A percentile compares a stretch with the other conserved stretches of the same genome.
Conservation (phyloP, 2,329 filamentous ascomycete species). For the Proliferodiscus dingleyae region DNA sequence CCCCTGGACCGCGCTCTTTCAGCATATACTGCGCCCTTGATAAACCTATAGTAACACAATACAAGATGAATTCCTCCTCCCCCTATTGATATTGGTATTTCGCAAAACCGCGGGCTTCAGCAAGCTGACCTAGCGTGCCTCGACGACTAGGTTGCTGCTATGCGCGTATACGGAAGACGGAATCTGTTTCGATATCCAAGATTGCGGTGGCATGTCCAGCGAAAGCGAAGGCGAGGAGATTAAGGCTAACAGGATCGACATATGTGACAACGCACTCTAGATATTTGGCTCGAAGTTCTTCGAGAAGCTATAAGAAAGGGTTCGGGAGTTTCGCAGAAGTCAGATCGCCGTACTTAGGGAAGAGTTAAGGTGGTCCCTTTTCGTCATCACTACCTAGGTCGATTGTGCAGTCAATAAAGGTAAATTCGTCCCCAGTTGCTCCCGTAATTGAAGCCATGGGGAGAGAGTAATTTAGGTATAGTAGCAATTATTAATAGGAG, state of each 20-base stretch:
- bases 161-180: conserved; percentile 1
- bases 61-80: conserved; percentile 3
- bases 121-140: conserved; percentile 1
- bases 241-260: conserved; percentile 3
- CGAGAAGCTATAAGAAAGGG: conserved; percentile 2
- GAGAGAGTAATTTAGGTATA: neutral
- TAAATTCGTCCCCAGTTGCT: conserved; percentile 1
- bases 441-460: conserved; percentile 5
- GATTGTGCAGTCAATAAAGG: conserved; percentile 6
- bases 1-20: conserved; percentile 3
- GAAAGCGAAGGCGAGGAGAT: conserved; percentile 4
- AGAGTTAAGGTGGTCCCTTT: conserved; percentile 1
- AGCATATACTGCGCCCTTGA: conserved; percentile 3
- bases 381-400: neutral
- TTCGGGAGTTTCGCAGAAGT: conserved; percentile 4
- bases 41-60: conserved; percentile 2
- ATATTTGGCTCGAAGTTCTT: conserved; percentile 6
- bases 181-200: conserved; percentile 6
- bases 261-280: conserved; percentile 8
- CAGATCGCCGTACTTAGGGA: conserved; percentile 3
- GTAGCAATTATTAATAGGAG: neutral
- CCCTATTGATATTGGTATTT: conserved; percentile 6
- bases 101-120: conserved; percentile 4
- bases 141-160: conserved; percentile 5
- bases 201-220: conserved; percentile 4